Evolutionary conservation across 2,329 filamentous ascomycete genomes (phyloP).

Genomic region (Colletotrichum filicis): DNA sequence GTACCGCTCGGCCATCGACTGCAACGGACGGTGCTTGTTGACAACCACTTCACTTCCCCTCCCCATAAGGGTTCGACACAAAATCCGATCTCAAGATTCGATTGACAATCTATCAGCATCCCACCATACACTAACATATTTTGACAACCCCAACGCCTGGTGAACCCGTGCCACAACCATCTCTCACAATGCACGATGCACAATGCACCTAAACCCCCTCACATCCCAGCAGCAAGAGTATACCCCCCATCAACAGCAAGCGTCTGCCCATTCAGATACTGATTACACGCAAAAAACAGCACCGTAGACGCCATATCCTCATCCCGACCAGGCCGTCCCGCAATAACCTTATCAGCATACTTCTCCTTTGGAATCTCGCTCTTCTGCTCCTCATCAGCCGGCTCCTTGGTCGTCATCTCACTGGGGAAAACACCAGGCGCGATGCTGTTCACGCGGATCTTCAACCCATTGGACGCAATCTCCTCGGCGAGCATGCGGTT

Average conservation of each 20-base stretch:
- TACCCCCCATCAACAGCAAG: conserved; percentile 58
- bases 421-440: conserved; percentile 78
- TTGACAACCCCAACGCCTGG: neutral
- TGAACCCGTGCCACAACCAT: neutral
- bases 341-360: conserved; percentile 70
- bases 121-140: accelerated
- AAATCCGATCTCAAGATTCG: no score
- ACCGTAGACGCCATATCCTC: conserved; percentile 78
- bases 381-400: conserved; percentile 62
- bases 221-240: conserved; percentile 51
- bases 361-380: conserved; percentile 66
- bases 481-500: conserved; percentile 73
- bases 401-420: conserved; percentile 72
- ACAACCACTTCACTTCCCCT: no score
- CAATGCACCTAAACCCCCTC: neutral
- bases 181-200: no score
- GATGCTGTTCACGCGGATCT: conserved; percentile 77
- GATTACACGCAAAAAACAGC: conserved; percentile 61
- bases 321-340: conserved; percentile 74
- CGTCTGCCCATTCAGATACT: conserved; percentile 57
- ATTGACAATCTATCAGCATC: no score
- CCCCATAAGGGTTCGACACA: accelerated
- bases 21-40: no score
- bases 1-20: no score
- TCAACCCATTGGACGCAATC: conserved; percentile 67